phyloP scores from a whole-genome alignment of 768 basidiomycete genomes.

The Boletus vermiculosoides region DNA sequence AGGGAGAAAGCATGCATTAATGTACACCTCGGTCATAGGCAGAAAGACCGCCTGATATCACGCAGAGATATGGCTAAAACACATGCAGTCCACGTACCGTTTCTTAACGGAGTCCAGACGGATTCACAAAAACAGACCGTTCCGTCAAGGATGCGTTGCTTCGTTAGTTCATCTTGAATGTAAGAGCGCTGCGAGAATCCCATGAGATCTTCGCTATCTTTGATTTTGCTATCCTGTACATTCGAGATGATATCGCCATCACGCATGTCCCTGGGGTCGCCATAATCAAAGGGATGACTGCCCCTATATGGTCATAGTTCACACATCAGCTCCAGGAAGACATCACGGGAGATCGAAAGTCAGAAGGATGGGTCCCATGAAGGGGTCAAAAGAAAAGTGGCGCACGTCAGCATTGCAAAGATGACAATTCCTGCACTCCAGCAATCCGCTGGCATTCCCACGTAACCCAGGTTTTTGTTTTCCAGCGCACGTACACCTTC shows the following conservation, averaged over 20 bases:
- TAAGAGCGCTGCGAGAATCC: slow-evolving; percentile 34
- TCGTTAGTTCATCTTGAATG: slow-evolving; percentile 58
- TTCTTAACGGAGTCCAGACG: slow-evolving; percentile 55
- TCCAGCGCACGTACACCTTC: slow-evolving; percentile 82
- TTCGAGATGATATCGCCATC: slow-evolving; percentile 8
- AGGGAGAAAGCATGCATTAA: neutral
- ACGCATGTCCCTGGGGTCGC: slow-evolving; percentile 25
- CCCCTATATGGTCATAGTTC: slow-evolving; percentile 45
- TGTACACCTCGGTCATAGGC: slow-evolving; percentile 1
- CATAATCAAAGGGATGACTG: slow-evolving; percentile 75
- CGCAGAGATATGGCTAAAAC: neutral
- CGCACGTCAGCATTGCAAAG: slow-evolving; percentile 82
- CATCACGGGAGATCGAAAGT: neutral
- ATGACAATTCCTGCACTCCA: slow-evolving; percentile 85
- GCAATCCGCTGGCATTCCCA: slow-evolving; percentile 85
- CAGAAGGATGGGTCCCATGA: neutral
- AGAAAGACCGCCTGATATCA: slow-evolving; percentile 1
- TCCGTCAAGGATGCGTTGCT: slow-evolving; percentile 66
- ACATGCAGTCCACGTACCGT: slow-evolving; percentile 47
- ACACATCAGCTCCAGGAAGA: slow-evolving; percentile 12
- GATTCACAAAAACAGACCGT: slow-evolving; percentile 52
- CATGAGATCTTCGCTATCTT: slow-evolving; percentile 35
- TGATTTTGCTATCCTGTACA: slow-evolving; percentile 24
- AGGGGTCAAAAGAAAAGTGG: slow-evolving; percentile 14
- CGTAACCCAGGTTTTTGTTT: slow-evolving; percentile 67